phyloP scores from a whole-genome alignment of 1,139 yeast species.

The Starmera stellimalicola region DNA sequence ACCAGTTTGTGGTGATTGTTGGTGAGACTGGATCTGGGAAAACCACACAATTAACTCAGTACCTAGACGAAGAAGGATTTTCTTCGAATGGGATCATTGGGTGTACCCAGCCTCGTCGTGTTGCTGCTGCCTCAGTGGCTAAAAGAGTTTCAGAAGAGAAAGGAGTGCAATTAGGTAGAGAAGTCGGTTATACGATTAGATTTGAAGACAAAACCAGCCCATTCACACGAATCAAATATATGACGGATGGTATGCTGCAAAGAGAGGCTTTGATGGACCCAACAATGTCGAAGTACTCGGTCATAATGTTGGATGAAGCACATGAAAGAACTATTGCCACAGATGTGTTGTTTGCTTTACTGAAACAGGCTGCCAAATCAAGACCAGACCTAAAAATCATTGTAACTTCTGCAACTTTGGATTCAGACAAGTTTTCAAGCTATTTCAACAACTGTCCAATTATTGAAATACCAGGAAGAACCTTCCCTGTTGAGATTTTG shows the following conservation, averaged over 20 bases:
- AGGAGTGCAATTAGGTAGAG: conserved; percentile 47
- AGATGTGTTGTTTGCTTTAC: conserved; percentile 78
- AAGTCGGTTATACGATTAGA: conserved; percentile 60
- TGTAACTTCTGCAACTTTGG: conserved; percentile 89
- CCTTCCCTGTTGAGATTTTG: conserved; percentile 77
- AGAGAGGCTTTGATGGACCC: conserved; percentile 78
- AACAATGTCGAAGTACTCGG: conserved; percentile 61
- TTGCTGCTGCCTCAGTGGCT: conserved; percentile 65
- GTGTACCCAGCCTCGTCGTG: conserved; percentile 69
- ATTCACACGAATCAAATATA: conserved; percentile 54
- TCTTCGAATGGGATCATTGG: conserved; percentile 48
- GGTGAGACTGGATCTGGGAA: conserved; percentile 99
- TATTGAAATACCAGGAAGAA: conserved; percentile 76
- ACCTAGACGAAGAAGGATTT: conserved; percentile 74
- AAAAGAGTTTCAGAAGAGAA: conserved; percentile 59
- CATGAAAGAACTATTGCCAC: conserved; percentile 95
- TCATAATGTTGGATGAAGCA: conserved; percentile 88
- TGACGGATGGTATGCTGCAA: conserved; percentile 92
- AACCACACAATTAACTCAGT: conserved; percentile 91
- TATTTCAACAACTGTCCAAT: conserved; percentile 79
- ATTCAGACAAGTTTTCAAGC: conserved; percentile 69
- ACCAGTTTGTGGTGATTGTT: conserved; percentile 78
- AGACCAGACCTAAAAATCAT: conserved; percentile 74
- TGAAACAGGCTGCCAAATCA: conserved; percentile 59
- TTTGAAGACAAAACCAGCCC: conserved; percentile 52